Evolutionary conservation across 2,329 filamentous ascomycete species (phyloP).

Genomic region (Talaromyces sp.): DNA sequence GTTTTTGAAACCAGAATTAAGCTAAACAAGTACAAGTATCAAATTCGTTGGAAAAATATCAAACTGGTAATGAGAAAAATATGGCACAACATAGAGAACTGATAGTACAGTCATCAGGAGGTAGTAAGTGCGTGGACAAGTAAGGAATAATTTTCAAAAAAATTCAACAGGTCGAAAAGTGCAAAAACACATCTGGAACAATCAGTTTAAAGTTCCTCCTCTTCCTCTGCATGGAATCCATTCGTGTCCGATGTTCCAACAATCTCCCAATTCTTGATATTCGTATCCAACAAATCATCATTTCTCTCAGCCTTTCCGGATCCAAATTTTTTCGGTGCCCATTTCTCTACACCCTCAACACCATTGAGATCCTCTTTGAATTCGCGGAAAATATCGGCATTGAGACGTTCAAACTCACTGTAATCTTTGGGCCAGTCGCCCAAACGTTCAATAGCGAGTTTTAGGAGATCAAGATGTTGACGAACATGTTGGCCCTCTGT

Average conservation of each 20-base stretch:
- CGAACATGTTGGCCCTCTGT: conserved; percentile 33
- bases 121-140: not conserved
- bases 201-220: conserved; percentile 21
- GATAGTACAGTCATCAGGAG: too few relatives aligned
- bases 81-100: not conserved
- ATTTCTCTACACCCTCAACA: conserved; percentile 47
- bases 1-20: not conserved
- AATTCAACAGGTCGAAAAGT: not conserved
- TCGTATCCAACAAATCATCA: conserved; percentile 27
- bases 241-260: conserved; percentile 14
- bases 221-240: conserved; percentile 20
- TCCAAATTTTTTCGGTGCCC: conserved; percentile 46
- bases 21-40: not conserved
- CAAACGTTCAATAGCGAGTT: conserved; percentile 38
- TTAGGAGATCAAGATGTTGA: conserved; percentile 38
- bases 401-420: conserved; percentile 48
- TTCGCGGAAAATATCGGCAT: conserved; percentile 42
- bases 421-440: conserved; percentile 47
- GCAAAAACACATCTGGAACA: not conserved
- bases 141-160: not conserved
- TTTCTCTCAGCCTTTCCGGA: conserved; percentile 45
- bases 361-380: conserved; percentile 42
- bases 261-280: conserved; percentile 28
- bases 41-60: not conserved
- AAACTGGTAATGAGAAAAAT: too few relatives aligned